Evolutionary conservation across 306 rosid genomes (phyloP), one percentile per base, ranked within the genome.

Genomic region (Rosa rugosa): DNA sequence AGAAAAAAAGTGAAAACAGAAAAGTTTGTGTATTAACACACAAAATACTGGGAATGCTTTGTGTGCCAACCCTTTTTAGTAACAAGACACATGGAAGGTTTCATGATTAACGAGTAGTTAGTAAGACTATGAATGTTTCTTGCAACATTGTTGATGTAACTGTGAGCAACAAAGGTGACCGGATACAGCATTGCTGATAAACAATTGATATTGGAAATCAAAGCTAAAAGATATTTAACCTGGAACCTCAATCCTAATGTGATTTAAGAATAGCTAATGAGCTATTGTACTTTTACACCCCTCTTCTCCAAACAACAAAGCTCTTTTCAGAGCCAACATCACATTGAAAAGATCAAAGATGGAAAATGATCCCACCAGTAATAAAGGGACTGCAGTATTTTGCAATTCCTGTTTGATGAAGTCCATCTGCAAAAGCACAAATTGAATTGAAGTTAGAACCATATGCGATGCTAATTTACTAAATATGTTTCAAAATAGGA

Each of bases 391-490:
- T 86, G 84, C 86, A 78, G 46, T 65, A 80, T 84, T 81, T 65
- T 80, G 89, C 80, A 91, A 81, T 64, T 95, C 96, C 80, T 93
- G 91, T 77, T 78, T 80, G 83, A 95, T 90, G 89, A 93, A 90
- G 66, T 86, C 88, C 77, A 88, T 75, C 98, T 93, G 86, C 83
- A 83, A 82, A 78, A 75, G 77, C 57, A 81, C 3, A 14, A 17
- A 46, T 45, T 25, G 18, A 81, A 70, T 9, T 31, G 36, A 2
- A 44, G 66, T 81, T 56, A 82, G 27, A 45, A 44, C 20, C 11
- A 45, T 17, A 70, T 62, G 69, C 22, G 36, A 22, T 9, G 10
- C 49, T n/a, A 34, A 23, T 34, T 4, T 31, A 44, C 0, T 9
- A 20, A 12, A 57, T 9, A 10, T 14, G 9, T 57, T 45, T 60